Evolutionary conservation across 2,329 filamentous ascomycete species (phyloP), one percentile per base, ranked within the genome.

Genomic region (Aspergillus neoniger): DNA sequence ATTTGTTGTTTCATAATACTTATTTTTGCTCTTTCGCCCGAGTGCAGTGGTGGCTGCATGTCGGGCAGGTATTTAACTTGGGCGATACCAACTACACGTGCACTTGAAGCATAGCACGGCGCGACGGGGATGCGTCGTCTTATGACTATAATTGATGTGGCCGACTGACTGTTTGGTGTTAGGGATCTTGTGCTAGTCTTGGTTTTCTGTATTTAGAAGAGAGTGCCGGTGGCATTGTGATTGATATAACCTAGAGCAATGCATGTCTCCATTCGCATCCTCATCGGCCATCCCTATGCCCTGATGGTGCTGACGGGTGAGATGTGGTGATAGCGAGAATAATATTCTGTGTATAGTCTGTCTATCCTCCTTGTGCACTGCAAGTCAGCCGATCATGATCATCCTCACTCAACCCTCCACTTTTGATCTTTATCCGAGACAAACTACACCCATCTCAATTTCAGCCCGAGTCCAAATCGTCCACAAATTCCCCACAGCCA

Each of bases 71-170:
- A 50, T 30, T 50, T 32, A 50, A 50, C n/a, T 36, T 30, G 28
- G n/a, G 51, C 57, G 51, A 61, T 57, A 61, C 60, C 58, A 55
- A 38, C 32, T 39, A 21, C 28, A 57, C 65, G 51, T 61, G 58
- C 59, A 58, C 60, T 57, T 57, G 52, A 52, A 59, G 65, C 65
- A 67, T 67, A 64, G 63, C 63, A 59, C 54, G 65, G 62, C 64
- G 62, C 62, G 56, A 55, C 60, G 60, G 58, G 57, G 21, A 30
- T 49, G 44, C 44, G 44, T 30, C 44, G 41, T 52, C 55, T 55
- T 49, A 57, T 56, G 38, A 23, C 54, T 57, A 21, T 59, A 59
- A 55, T 62, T 62, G 51, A 30, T 57, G 25, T 32, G 47, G 47
- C 47, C 28, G 25, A 28, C 47, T 59, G 50, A 41, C 28, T 60